phyloP scores from a whole-genome alignment of 2,329 filamentous ascomycete species.

The Emmonsia crescens region DNA sequence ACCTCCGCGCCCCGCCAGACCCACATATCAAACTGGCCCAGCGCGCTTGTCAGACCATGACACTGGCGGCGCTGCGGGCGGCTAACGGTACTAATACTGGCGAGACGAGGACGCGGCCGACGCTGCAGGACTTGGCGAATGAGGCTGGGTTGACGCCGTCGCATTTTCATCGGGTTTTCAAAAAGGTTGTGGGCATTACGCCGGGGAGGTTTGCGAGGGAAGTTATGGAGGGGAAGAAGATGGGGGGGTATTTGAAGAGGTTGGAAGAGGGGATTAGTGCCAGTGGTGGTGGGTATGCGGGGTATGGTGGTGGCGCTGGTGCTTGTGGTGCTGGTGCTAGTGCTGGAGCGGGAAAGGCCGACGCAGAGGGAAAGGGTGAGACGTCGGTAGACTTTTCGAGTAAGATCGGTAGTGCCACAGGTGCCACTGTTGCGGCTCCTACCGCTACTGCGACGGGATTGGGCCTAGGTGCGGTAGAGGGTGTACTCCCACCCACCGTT shows the following conservation, averaged over 20 bases:
- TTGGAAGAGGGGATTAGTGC: slow-evolving; percentile 10
- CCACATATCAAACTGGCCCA: slow-evolving; percentile 24
- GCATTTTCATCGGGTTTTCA: slow-evolving; percentile 47
- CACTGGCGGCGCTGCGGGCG: slow-evolving; percentile 12
- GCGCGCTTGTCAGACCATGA: slow-evolving; percentile 24
- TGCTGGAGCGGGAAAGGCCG: background rate
- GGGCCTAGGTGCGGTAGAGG: background rate
- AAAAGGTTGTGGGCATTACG: slow-evolving; percentile 40
- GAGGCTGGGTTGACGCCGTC: slow-evolving; percentile 40
- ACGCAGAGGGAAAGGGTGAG: background rate
- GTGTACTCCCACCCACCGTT: background rate
- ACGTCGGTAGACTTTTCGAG: background rate
- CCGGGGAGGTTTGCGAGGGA: slow-evolving; percentile 32
- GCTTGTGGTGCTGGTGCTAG: background rate
- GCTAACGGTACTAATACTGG: background rate
- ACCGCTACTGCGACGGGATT: background rate
- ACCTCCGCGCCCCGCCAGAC: slow-evolving; percentile 18
- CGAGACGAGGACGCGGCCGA: slow-evolving; percentile 20
- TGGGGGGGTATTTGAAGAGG: slow-evolving; percentile 6
- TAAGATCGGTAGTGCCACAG: background rate
- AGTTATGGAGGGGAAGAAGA: slow-evolving; percentile 12
- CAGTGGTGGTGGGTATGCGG: slow-evolving; percentile 7
- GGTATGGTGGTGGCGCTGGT: slow-evolving; percentile 2
- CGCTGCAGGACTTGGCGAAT: slow-evolving; percentile 36
- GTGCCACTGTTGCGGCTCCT: background rate